Conservation (phyloP, 129 eudicot genomes). For the Silybum marianum region DNA sequence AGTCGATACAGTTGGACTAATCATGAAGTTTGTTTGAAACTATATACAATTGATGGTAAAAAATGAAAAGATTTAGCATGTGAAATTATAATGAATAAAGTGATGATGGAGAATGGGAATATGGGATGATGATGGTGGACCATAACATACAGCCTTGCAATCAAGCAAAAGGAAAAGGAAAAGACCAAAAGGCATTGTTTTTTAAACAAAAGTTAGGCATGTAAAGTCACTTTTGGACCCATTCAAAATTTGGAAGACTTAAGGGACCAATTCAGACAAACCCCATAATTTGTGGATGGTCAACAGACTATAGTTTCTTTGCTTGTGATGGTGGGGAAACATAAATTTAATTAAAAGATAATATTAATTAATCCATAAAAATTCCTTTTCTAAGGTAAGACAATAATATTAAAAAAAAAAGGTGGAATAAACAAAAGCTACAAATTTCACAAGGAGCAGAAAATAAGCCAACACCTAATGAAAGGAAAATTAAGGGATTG, state of each 20-base stretch:
- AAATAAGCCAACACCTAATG: no score
- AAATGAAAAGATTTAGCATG: not conserved
- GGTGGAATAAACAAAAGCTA: no score
- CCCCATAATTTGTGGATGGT: conserved; percentile 33
- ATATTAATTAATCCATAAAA: not conserved
- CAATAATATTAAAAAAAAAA: no score
- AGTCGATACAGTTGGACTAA: not conserved
- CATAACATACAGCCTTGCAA: conserved; percentile 39
- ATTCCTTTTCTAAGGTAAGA: not conserved
- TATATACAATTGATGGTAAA: not conserved
- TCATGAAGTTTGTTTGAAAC: not conserved
- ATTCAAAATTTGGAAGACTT: conserved; percentile 23
- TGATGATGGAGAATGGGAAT: conserved; percentile 21
- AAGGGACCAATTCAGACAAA: conserved; percentile 30
- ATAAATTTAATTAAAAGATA: not conserved
- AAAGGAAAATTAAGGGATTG: no score
- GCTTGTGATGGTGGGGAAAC: conserved; percentile 32
- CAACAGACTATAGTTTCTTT: conserved; percentile 27
- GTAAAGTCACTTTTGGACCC: conserved; percentile 43
- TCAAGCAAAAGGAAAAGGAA: not conserved
- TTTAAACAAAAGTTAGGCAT: conserved; percentile 18
- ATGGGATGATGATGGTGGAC: conserved; percentile 38
- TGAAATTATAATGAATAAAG: not conserved
- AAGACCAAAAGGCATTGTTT: conserved; percentile 19
- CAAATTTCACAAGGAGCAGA: no score